A percentile compares a stretch with the other conserved stretches of the same genome.
Evolutionary conservation across 192 early-diverging fungal genomes (phyloP).

Genomic region (Pilobolus umbonatus): DNA sequence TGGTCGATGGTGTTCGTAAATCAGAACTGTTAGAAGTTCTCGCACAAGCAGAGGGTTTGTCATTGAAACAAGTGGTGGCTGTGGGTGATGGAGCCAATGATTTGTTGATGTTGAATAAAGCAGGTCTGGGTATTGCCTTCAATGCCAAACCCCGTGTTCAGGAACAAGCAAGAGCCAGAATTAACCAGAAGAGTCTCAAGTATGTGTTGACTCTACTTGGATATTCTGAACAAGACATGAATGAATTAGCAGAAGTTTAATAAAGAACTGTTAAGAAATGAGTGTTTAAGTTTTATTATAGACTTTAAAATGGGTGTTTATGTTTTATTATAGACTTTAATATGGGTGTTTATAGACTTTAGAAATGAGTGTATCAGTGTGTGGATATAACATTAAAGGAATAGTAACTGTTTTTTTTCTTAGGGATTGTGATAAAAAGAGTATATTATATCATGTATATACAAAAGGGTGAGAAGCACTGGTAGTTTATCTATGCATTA

Average conservation of each 20-base stretch:
- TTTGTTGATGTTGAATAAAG: slow-evolving; percentile 88
- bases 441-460: no score
- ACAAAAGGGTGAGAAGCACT: no score
- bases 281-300: no score
- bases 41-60: slow-evolving; percentile 87
- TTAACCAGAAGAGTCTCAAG: slow-evolving; percentile 91
- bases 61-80: slow-evolving; percentile 89
- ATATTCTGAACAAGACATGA: slow-evolving; percentile 73
- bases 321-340: no score
- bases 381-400: no score
- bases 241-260: slow-evolving; percentile 41
- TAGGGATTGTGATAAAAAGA: no score
- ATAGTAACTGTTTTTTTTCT: neutral
- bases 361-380: no score
- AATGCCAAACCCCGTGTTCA: slow-evolving; percentile 98
- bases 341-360: no score
- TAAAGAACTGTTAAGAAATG: slow-evolving; percentile 8
- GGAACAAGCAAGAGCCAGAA: slow-evolving; percentile 67
- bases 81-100: slow-evolving; percentile 99
- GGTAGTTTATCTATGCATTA: no score
- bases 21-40: slow-evolving; percentile 94
- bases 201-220: slow-evolving; percentile 89
- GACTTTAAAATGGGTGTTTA: no score
- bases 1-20: slow-evolving; percentile 90
- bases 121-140: slow-evolving; percentile 95